phyloP scores from a whole-genome alignment of 2,329 filamentous ascomycete genomes.

The Harringtonia aguacate region DNA sequence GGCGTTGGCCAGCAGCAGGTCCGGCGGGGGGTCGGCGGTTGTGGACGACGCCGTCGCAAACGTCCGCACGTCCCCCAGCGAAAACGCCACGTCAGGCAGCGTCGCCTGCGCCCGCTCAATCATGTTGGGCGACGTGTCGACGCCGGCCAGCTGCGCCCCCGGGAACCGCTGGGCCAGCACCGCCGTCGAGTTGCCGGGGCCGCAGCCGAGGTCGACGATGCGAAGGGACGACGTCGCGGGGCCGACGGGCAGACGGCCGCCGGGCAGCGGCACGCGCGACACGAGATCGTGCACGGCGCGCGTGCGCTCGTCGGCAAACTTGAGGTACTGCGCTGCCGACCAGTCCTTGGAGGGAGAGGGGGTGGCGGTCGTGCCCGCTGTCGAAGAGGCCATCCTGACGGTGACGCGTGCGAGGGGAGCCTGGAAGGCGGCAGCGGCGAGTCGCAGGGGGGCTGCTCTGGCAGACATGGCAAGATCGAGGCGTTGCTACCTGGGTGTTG shows the following conservation, averaged over 20 bases:
- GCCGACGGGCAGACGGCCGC: conserved; percentile 6
- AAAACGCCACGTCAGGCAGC: conserved; percentile 32
- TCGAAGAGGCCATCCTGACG: neutral
- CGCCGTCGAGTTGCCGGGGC: conserved; percentile 46
- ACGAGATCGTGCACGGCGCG: conserved; percentile 42
- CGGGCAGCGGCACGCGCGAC: conserved; percentile 27
- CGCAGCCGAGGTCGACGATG: conserved; percentile 49
- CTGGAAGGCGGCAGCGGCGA: no score
- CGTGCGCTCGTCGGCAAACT: conserved; percentile 42
- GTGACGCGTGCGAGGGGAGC: neutral
- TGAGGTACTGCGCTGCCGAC: conserved; percentile 46
- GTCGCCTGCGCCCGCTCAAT: conserved; percentile 31
- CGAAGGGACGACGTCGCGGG: conserved; percentile 18
- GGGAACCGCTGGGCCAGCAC: conserved; percentile 37
- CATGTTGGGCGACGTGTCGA: conserved; percentile 48
- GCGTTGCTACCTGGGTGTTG: no score
- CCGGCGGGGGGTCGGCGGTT: conserved; percentile 15
- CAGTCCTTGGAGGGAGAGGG: conserved; percentile 26
- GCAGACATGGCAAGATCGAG: no score
- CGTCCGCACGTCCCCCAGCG: conserved; percentile 30
- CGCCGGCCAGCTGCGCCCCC: conserved; percentile 31
- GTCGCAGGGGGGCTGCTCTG: no score
- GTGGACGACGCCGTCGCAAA: conserved; percentile 26
- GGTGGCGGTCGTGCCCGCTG: neutral
- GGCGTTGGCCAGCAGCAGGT: conserved; percentile 45